Conservation (phyloP, 202 grass and related monocot genomes). For the Carex arenaria region DNA sequence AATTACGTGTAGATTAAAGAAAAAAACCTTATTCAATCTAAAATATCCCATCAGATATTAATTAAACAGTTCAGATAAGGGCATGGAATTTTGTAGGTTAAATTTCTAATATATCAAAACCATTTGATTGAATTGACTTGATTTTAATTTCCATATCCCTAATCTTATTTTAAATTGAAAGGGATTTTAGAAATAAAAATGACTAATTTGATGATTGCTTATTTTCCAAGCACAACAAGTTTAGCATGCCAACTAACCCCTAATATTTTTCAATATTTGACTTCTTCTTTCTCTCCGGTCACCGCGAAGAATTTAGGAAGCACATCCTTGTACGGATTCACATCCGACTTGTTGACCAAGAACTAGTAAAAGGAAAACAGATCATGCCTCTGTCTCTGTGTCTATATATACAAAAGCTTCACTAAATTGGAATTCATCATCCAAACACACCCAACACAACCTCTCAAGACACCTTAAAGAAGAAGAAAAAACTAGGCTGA, state of each 20-base stretch:
- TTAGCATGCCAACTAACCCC: not conserved
- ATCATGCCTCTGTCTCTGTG: not conserved
- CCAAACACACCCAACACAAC: not conserved
- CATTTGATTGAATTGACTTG: no score
- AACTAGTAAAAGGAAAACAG: not conserved
- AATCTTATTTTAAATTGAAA: not conserved
- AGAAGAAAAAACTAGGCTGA: not conserved
- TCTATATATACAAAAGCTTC: conserved; percentile 23
- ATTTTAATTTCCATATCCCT: no score
- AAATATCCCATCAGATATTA: no score
- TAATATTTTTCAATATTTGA: conserved; percentile 2
- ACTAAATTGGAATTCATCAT: not conserved
- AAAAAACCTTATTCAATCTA: no score
- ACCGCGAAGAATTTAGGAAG: not conserved
- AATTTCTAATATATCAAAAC: no score
- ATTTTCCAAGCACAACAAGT: not conserved
- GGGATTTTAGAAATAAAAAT: not conserved
- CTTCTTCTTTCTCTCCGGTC: conserved; percentile 2
- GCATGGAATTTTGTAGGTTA: no score
- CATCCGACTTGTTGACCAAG: conserved; percentile 5
- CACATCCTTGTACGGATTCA: conserved; percentile 18
- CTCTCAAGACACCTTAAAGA: not conserved
- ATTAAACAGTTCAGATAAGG: no score
- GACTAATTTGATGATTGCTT: not conserved
- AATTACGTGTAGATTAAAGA: no score